Percentiles rank a stretch among this genome's conserved stretches.
Conservation (phyloP, 2,329 filamentous ascomycete genomes). For the Fusarium abutilonis region DNA sequence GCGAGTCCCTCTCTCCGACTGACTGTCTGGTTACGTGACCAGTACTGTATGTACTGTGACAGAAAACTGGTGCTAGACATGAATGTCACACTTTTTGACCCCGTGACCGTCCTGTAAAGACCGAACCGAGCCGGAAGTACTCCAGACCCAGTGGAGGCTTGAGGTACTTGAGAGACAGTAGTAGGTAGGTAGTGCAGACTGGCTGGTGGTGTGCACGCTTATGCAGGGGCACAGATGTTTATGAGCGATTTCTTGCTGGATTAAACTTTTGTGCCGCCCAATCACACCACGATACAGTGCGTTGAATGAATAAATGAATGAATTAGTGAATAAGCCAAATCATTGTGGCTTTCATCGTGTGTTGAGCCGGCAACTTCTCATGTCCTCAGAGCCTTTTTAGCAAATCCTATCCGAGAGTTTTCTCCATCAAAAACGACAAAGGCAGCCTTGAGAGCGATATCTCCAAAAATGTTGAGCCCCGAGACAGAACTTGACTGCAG, state of each 20-base stretch:
- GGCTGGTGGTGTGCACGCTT: neutral
- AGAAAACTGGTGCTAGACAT: neutral
- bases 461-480: slow-evolving; percentile 68
- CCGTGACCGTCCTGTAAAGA: neutral
- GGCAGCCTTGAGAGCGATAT: slow-evolving; percentile 69
- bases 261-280: neutral
- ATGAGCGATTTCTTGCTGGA: slow-evolving; percentile 17
- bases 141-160: neutral
- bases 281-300: neutral
- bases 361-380: neutral
- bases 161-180: slow-evolving; percentile 5
- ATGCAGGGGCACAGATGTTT: neutral
- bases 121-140: neutral
- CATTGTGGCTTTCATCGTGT: neutral
- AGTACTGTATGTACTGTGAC: no score
- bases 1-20: no score
- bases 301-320: neutral
- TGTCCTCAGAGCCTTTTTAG: slow-evolving; percentile 21
- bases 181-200: neutral
- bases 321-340: neutral
- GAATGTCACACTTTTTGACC: neutral
- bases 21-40: no score
- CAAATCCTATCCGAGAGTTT: slow-evolving; percentile 38
- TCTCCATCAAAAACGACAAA: slow-evolving; percentile 65
- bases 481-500: slow-evolving; percentile 65